These are phyloP conservation scores for Fraxinus nigra DNA, from an alignment of 305 asterid species.

Conservation along the genomic window DNA sequence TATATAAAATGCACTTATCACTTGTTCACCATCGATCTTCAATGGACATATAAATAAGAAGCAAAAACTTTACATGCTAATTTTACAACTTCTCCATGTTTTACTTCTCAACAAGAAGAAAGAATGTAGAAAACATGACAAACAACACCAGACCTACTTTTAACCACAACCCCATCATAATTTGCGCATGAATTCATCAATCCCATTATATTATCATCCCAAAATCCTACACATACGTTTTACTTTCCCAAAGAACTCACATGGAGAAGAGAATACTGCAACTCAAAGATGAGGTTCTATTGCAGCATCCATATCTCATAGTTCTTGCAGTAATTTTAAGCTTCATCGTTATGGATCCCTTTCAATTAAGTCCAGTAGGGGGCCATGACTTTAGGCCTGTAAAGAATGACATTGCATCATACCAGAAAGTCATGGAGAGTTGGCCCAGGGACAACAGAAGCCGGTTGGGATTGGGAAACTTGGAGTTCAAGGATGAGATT, in stretches of 20 bases:
- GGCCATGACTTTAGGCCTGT: constrained; percentile 72
- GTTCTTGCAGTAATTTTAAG: constrained; percentile 40
- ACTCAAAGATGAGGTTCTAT: constrained; percentile 33
- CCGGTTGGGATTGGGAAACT: constrained; percentile 54
- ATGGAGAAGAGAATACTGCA: constrained; percentile 54
- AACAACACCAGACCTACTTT: constrained; percentile 32
- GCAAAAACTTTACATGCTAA: neutral
- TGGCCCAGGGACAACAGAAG: constrained; percentile 79
- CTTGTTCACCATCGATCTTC: neutral
- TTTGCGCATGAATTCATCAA: constrained; percentile 30
- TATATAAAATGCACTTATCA: too few species aligned
- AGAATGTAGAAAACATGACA: constrained; percentile 39
- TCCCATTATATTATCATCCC: constrained; percentile 22
- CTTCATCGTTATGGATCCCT: constrained; percentile 63
- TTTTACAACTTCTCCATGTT: neutral
- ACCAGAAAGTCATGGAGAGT: constrained; percentile 52
- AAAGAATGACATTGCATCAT: constrained; percentile 66
- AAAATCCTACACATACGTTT: constrained; percentile 1
- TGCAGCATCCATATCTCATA: constrained; percentile 51
- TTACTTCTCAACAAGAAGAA: neutral
- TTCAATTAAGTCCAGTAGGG: constrained; percentile 70
- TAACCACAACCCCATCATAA: constrained; percentile 36
- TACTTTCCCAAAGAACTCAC: neutral
- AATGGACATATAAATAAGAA: neutral
- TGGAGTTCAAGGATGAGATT: constrained; percentile 64